These are phyloP conservation scores for Skeletonema potamos DNA, from an alignment of 108 stramenopile genomes.

Conservation along the genomic window DNA sequence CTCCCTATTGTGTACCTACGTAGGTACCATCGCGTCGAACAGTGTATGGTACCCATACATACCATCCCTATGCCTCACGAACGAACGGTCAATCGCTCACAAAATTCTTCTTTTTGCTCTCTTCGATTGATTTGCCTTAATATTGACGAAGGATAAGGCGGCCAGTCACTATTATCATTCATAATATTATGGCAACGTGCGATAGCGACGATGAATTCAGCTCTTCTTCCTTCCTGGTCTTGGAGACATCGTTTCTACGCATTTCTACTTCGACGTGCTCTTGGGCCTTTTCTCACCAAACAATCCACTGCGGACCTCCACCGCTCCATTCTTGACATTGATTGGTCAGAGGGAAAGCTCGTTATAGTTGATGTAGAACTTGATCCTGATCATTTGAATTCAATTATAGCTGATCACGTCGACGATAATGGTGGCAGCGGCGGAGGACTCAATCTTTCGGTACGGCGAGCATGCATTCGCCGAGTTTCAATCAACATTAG, in stretches of 20 bases:
- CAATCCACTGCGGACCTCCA: conserved; percentile 56
- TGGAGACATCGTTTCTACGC: conserved; percentile 79
- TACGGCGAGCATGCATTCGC: conserved; percentile 10
- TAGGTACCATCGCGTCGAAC: no score
- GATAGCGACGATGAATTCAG: not conserved
- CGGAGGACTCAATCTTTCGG: not conserved
- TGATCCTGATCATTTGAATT: conserved; percentile 53
- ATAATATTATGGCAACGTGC: no score
- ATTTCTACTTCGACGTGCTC: conserved; percentile 66
- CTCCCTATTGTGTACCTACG: no score
- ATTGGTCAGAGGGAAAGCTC: conserved; percentile 65
- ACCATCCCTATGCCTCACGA: no score
- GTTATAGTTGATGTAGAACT: conserved; percentile 60
- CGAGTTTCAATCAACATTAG: conserved; percentile 21
- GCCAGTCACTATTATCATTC: no score
- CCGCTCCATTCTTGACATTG: conserved; percentile 61
- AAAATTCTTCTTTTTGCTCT: no score
- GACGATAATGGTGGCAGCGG: not conserved
- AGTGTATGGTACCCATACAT: no score
- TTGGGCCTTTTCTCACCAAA: conserved; percentile 66
- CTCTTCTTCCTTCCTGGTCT: not conserved
- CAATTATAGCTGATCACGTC: not conserved
- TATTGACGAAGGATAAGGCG: no score
- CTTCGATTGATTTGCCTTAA: no score
- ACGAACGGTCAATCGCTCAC: no score